Evolutionary conservation across 31 red algal genomes (phyloP), one percentile per base, ranked within the genome.

Genomic region (Endocladia muricata): DNA sequence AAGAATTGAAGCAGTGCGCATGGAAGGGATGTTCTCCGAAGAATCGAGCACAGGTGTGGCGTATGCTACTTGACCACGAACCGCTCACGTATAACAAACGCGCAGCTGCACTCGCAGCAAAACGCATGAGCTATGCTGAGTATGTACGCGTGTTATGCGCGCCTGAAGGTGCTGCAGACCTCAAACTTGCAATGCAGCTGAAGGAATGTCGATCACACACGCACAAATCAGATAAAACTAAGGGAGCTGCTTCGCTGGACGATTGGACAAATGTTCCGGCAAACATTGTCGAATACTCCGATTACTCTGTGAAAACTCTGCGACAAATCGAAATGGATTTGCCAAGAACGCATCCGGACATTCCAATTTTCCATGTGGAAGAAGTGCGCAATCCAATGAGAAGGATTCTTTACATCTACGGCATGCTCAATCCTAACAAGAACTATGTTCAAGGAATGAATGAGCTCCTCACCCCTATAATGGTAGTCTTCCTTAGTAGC

Each of bases 381-480:
- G 44, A 65, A 36, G 70, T 93, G n/a, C 68, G 78, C 5, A 76
- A 79, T 17, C 40, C 79, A 3, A 79, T 97, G 76, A 39, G 76
- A 25, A 64, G 94, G 19, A 73, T 97, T 58, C 79, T 97, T 8
- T 92, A 83, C 40, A 37, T 93, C 21, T 93, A 79, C 68, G 57
- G 84, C 33, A 75, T 90, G 68, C 48, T 83, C 60, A 84, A 93
- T 68, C 94, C 94, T 19, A 85, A 80, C 3, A 79, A 56, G 38
- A 87, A 73, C 28, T 97, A 97, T 76, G 90, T 97, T 37, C 94
- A 97, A 75, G 94, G 94, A 23, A 88, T 93, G 83, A 97, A 93
- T 49, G 94, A 97, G 63, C 38, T 97, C 35, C 37, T 93, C 25
- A 86, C 84, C 11, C 94, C 94, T n/a, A 52, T 97, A 40, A 26